Percentiles rank a stretch among this genome's conserved stretches.
Evolutionary conservation across 257 asterid species (phyloP).

Genomic region (Knoxia roxburghii): DNA sequence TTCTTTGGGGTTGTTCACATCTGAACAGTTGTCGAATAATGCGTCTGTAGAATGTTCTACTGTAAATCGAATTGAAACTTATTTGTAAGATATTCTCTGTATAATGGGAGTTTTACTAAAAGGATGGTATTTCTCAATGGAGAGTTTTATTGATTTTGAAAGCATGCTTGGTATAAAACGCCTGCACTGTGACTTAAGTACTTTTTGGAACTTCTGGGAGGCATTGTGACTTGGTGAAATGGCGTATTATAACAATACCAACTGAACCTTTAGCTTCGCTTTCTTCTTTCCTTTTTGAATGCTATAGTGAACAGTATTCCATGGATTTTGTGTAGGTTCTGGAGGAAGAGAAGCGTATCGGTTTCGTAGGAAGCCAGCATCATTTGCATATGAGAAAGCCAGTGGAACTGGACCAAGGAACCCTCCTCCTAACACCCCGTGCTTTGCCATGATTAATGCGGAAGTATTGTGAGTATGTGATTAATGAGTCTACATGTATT

Average conservation of each 20-base stretch:
- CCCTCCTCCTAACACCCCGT: constrained; percentile 98
- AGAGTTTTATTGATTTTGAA: not conserved
- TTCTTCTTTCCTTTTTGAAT: too few relatives aligned
- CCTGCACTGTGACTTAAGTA: not conserved
- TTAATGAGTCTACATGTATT: too few relatives aligned
- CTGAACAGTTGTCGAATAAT: too few relatives aligned
- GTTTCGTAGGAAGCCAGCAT: constrained; percentile 67
- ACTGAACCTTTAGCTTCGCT: too few relatives aligned
- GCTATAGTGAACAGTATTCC: too few relatives aligned
- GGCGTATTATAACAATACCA: too few relatives aligned
- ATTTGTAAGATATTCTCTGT: not conserved
- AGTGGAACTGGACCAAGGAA: constrained; percentile 78
- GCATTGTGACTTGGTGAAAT: too few relatives aligned
- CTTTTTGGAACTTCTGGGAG: not conserved
- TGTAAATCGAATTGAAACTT: not conserved
- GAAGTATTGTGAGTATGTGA: too few relatives aligned
- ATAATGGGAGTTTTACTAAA: not conserved
- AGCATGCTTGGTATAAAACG: not conserved
- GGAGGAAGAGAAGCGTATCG: constrained; percentile 77
- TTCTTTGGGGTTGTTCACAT: not conserved
- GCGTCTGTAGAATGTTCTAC: not conserved
- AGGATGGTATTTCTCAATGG: not conserved
- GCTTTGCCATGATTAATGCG: too few relatives aligned
- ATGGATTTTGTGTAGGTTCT: constrained; percentile 25
- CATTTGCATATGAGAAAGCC: constrained; percentile 75